Base-by-base conservation (phyloP, 176 grass and related monocot genomes). In the bread wheat (Triticum aestivum) region DNA sequence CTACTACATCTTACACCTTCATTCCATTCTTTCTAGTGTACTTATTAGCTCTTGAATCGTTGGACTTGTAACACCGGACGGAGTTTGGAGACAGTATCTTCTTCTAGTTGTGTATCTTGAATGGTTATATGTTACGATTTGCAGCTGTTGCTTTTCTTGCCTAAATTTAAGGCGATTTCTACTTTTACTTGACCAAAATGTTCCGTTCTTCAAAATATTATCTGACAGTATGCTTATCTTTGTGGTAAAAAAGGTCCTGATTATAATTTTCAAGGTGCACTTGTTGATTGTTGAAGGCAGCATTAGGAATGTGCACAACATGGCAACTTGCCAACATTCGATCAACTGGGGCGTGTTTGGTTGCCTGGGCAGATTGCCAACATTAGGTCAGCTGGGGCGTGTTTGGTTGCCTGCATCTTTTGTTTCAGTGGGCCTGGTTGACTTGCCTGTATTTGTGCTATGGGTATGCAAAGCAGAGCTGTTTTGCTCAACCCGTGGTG, bases 1-100 rank as follows among this genome's bases (percentile, higher is more conserved):
- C 63, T 81, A 68, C 27, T 49, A 54, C 51, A 54, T 81, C 10
- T 11, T 51, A 34, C 29, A 34, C 20, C 63, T 47, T 49, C 49
- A 51, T 69, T n/a, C 11, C 27, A 80, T 80, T 69, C 64, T 51
- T 81, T 81, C 79, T 69, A 81, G 79, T 52, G 26, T 32, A 80
- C 62, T 81, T 68, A 2, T 68, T 68, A 2, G 42, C 79, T 45
- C 78, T 68, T 47, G 29, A 34, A 77, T 58, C 17, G 4, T 13
- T 18, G 27, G 39, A 12, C 38, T 21, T 81, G 63, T 81, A 68
- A 81, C 64, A 66, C 9, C 27, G 18, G 41, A n/a, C 6, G 27
- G 41, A 33, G 44, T 51, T 81, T 81, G 79, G 79, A 81, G 63
- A 81, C 64, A 34, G 42, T 32, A 75, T 51, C 42, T 52, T 81